These are phyloP conservation scores for Ophiorrhiza pumila DNA, from an alignment of 257 asterid genomes.

Conservation along the genomic window DNA sequence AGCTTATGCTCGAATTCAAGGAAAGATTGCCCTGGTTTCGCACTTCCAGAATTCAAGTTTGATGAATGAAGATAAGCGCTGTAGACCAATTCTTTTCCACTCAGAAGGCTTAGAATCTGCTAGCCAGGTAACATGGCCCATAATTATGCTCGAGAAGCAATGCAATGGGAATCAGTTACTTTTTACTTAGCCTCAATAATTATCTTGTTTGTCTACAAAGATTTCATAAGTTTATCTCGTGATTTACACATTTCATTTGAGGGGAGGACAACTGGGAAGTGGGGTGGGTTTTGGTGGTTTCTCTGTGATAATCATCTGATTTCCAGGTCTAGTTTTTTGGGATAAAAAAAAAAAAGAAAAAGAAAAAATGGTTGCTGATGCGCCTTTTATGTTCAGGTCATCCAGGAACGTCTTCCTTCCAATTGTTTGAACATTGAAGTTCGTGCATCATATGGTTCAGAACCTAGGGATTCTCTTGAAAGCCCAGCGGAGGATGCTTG, in stretches of 20 bases:
- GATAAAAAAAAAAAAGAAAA: not conserved
- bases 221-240: not conserved
- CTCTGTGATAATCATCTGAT: not conserved
- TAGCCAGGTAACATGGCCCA: constrained; percentile 36
- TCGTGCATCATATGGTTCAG: constrained; percentile 22
- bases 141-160: not conserved
- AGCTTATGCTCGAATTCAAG: constrained; percentile 84
- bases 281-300: not conserved
- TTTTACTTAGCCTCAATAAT: not conserved
- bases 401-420: constrained; percentile 31
- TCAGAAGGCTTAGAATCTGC: constrained; percentile 35
- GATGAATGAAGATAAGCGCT: constrained; percentile 76
- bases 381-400: constrained; percentile 24
- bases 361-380: not conserved
- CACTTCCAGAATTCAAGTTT: constrained; percentile 86
- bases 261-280: not conserved
- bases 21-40: constrained; percentile 58
- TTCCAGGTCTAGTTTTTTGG: not conserved
- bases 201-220: not conserved
- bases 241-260: not conserved
- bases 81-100: constrained; percentile 64
- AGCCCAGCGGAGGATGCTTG: constrained; percentile 14
- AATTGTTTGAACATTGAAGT: constrained; percentile 27
- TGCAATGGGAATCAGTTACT: not conserved
- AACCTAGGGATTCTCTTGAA: constrained; percentile 11